Conservation (phyloP, 2,329 filamentous ascomycete species). For the Amphichorda felina region DNA sequence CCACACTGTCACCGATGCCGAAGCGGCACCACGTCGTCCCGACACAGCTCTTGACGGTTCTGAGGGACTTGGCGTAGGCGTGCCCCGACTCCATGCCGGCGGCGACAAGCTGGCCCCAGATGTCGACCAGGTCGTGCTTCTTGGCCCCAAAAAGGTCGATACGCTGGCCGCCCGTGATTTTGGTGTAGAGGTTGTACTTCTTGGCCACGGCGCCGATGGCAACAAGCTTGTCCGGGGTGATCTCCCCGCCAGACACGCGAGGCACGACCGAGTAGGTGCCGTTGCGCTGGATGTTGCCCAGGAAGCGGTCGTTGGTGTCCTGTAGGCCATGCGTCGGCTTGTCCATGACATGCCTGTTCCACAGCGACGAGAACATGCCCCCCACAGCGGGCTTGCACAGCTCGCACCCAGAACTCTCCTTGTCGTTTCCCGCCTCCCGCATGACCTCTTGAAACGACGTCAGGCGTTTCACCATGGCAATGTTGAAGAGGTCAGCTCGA, state of each 20-base stretch:
- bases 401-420: constrained; percentile 69
- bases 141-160: constrained; percentile 89
- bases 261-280: constrained; percentile 85
- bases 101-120: constrained; percentile 71
- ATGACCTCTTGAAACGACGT: constrained; percentile 66
- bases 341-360: constrained; percentile 75
- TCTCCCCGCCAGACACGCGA: constrained; percentile 72
- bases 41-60: constrained; percentile 87
- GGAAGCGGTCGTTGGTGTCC: constrained; percentile 81
- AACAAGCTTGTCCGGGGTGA: constrained; percentile 76
- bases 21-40: constrained; percentile 87
- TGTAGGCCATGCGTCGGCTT: constrained; percentile 61
- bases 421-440: constrained; percentile 62
- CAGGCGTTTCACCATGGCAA: constrained; percentile 71
- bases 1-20: constrained; percentile 81
- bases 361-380: constrained; percentile 70
- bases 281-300: constrained; percentile 85
- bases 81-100: constrained; percentile 87
- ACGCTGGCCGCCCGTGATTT: constrained; percentile 84
- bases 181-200: constrained; percentile 76
- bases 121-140: constrained; percentile 73
- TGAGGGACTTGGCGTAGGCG: constrained; percentile 78
- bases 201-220: constrained; percentile 75
- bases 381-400: constrained; percentile 74
- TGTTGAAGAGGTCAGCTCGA: constrained; percentile 81